Percentiles rank a stretch among this genome's conserved stretches.
phyloP scores from a whole-genome alignment of 805 yeast genomes.

The Teunomyces atbi region DNA sequence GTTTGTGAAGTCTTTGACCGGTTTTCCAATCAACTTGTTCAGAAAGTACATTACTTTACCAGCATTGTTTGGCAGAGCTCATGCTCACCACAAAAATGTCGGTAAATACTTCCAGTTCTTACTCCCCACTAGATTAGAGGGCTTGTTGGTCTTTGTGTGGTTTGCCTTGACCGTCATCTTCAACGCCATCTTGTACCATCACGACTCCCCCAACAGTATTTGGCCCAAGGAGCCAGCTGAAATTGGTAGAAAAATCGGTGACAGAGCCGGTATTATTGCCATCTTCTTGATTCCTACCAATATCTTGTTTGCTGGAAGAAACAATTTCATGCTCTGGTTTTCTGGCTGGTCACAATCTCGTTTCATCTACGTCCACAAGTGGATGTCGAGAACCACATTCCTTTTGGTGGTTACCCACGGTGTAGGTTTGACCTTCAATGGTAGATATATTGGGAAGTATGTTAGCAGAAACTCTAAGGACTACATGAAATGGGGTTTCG shows the following conservation, averaged over 20 bases:
- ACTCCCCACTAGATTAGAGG: slow-evolving; percentile 56
- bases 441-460: slow-evolving; percentile 35
- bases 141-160: slow-evolving; percentile 42
- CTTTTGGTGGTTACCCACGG: slow-evolving; percentile 54
- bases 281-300: slow-evolving; percentile 56
- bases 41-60: slow-evolving; percentile 34
- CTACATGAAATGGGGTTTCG: slow-evolving; percentile 35
- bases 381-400: slow-evolving; percentile 55
- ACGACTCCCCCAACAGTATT: slow-evolving; percentile 22
- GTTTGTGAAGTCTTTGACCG: slow-evolving; percentile 26
- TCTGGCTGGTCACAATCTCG: slow-evolving; percentile 44
- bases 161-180: slow-evolving; percentile 31
- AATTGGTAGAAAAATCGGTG: slow-evolving; percentile 47
- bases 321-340: slow-evolving; percentile 20
- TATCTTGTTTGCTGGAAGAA: slow-evolving; percentile 58
- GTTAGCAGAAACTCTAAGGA: slow-evolving; percentile 25
- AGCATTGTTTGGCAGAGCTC: slow-evolving; percentile 29
- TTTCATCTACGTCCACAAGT: slow-evolving; percentile 63
- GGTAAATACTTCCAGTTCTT: slow-evolving; percentile 17
- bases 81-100: slow-evolving; percentile 15
- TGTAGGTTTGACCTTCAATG: slow-evolving; percentile 27
- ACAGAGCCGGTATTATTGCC: slow-evolving; percentile 52
- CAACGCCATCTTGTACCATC: slow-evolving; percentile 23
- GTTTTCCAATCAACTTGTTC: slow-evolving; percentile 13
- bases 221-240: slow-evolving; percentile 25